A percentile compares a stretch with the other conserved stretches of the same genome.
phyloP scores from a whole-genome alignment of 192 early-diverging fungal species.

The Rhizophagus clarus region DNA sequence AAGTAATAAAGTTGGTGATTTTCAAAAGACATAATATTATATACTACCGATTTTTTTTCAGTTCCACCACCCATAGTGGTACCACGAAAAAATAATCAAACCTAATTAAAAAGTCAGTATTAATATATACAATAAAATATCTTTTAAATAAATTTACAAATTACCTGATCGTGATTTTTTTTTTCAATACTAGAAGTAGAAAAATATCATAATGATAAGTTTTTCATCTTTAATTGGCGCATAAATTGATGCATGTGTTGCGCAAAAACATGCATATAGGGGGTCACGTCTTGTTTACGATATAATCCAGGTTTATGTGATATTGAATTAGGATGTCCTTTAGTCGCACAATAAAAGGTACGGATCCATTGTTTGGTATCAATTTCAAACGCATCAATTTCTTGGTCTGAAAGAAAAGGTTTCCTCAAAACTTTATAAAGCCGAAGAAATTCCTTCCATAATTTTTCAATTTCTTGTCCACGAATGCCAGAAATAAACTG shows the following conservation, averaged over 20 bases:
- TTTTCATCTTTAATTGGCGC: background rate
- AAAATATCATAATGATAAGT: conserved; percentile 21
- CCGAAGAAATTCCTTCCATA: background rate
- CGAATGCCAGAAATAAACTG: background rate
- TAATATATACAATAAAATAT: too few species aligned
- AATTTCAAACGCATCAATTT: background rate
- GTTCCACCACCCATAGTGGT: background rate
- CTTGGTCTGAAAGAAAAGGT: background rate
- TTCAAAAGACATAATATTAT: conserved; percentile 22
- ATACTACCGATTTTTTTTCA: background rate
- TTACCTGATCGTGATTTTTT: background rate
- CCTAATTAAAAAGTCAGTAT: background rate
- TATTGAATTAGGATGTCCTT: background rate
- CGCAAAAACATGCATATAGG: background rate
- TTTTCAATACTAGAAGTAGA: background rate
- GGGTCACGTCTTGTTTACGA: background rate
- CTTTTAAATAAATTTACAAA: too few species aligned
- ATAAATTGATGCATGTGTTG: background rate
- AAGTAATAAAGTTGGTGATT: background rate
- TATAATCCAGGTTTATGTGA: background rate
- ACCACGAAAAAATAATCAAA: background rate
- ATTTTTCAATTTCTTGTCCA: background rate
- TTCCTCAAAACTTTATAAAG: background rate
- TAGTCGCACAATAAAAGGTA: background rate
- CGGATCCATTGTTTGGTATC: background rate